phyloP scores from a whole-genome alignment of 352 stramenopile species.

The Phytopythium boreale region DNA sequence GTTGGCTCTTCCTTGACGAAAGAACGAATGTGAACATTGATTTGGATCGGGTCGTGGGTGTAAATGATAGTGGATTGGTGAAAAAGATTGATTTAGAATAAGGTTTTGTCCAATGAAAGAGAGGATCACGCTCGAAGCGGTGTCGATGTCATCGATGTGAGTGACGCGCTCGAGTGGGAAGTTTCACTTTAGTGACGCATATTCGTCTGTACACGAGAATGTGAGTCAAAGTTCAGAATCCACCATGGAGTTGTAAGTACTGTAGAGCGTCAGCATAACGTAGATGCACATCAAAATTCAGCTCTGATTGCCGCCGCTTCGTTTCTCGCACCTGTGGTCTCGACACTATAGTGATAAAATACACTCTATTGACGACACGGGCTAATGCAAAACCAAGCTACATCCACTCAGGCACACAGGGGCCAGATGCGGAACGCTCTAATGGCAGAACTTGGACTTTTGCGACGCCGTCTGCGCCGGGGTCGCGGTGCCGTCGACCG shows the following conservation, averaged over 20 bases:
- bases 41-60: neutral
- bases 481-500: neutral
- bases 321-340: no score
- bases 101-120: neutral
- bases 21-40: neutral
- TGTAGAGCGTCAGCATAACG: no score
- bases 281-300: no score
- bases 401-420: neutral
- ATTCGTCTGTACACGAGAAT: neutral
- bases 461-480: neutral
- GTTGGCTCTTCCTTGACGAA: no score
- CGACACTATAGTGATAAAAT: neutral
- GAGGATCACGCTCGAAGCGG: neutral
- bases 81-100: neutral
- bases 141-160: neutral
- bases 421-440: neutral
- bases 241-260: no score
- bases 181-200: neutral
- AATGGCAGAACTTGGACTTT: conserved; percentile 9
- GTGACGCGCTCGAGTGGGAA: neutral
- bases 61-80: neutral
- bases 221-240: no score
- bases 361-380: conserved; percentile 4
- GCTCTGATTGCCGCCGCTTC: no score
- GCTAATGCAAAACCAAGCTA: neutral